phyloP scores from a whole-genome alignment of 208 protist species.

The Wallacemonas sp. region DNA sequence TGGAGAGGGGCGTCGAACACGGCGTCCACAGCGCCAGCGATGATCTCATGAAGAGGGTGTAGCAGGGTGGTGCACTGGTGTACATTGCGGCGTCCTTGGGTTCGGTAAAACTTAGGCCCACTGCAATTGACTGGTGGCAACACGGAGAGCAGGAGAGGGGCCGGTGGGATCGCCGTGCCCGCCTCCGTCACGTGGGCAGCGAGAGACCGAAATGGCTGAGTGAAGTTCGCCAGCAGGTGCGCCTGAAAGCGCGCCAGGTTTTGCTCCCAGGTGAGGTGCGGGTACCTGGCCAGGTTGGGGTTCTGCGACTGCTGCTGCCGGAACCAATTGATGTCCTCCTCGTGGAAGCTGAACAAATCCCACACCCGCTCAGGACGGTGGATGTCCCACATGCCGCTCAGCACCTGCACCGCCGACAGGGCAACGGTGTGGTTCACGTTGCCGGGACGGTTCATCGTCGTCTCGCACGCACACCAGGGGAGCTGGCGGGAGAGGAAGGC shows the following conservation, averaged over 20 bases:
- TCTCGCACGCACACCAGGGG: not conserved
- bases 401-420: not conserved
- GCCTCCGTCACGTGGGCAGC: not conserved
- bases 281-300: not conserved
- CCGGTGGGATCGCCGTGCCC: not conserved
- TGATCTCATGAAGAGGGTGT: not conserved
- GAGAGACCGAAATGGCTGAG: not conserved
- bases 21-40: not conserved
- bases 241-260: conserved; percentile 7
- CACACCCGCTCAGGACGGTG: not conserved
- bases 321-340: conserved; percentile 1
- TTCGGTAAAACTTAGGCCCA: conserved; percentile 8
- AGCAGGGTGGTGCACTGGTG: not conserved
- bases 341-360: conserved; percentile 17
- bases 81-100: not conserved
- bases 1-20: not conserved
- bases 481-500: not conserved
- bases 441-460: not conserved
- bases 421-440: not conserved
- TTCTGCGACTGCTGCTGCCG: not conserved
- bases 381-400: conserved; percentile 9
- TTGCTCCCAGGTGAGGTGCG: conserved; percentile 5
- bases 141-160: not conserved
- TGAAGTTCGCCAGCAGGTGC: conserved; percentile 8
- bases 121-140: conserved; percentile 13